phyloP scores from a whole-genome alignment of 805 yeast genomes.

The Danielozyma ontarioensis region DNA sequence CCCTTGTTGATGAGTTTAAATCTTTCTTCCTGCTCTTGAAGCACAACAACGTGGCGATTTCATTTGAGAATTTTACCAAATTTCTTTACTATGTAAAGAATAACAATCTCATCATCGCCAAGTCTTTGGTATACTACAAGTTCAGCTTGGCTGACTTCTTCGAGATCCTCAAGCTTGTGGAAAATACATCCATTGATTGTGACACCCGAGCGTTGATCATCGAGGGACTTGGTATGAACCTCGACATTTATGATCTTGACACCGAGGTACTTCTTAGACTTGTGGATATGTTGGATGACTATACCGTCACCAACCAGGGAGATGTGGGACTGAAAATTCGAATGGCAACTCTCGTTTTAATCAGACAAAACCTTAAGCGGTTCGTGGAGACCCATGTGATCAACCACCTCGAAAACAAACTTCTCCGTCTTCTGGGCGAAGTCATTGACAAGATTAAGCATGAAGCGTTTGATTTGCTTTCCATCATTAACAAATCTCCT shows the following conservation, averaged over 20 bases:
- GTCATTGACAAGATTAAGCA: conserved; percentile 51
- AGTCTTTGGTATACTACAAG: conserved; percentile 25
- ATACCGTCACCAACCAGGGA: conserved; percentile 75
- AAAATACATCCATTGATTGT: conserved; percentile 22
- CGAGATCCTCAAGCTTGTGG: conserved; percentile 20
- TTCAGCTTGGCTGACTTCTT: conserved; percentile 9
- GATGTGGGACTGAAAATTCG: conserved; percentile 87
- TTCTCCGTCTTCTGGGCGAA: conserved; percentile 60
- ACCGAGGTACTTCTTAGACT: conserved; percentile 5
- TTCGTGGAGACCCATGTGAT: conserved; percentile 1
- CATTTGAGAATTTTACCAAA: conserved; percentile 13
- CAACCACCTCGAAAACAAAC: conserved; percentile 16
- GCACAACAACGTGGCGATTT: conserved; percentile 2
- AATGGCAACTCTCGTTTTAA: conserved; percentile 39
- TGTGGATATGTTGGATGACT: conserved; percentile 57
- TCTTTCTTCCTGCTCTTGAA: conserved; percentile 10
- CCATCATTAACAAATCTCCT: conserved; percentile 9
- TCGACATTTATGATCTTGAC: conserved; percentile 5
- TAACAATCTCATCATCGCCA: conserved; percentile 34
- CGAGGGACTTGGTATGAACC: conserved; percentile 13
- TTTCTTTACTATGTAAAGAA: conserved; percentile 34
- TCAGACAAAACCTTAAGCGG: conserved; percentile 20
- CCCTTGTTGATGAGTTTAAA: conserved; percentile 7
- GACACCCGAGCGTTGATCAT: conserved; percentile 23
- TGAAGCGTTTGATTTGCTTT: conserved; percentile 36